These are phyloP conservation scores for Aspergillus arachidicola DNA, from an alignment of 2,329 filamentous ascomycete genomes.

Conservation along the genomic window DNA sequence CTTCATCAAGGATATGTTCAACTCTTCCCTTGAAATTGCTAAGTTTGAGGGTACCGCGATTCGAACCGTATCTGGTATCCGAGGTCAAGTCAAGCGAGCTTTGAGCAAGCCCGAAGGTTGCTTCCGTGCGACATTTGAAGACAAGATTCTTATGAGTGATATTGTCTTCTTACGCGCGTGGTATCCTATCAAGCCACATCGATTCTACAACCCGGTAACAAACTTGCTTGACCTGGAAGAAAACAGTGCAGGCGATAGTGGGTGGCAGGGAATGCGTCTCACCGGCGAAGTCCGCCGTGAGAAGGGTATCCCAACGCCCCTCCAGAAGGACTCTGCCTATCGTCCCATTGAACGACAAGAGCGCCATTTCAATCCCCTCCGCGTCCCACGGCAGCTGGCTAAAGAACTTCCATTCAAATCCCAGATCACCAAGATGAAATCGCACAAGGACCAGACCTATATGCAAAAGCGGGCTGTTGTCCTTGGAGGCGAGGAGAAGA, in stretches of 20 bases:
- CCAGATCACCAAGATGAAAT: constrained; percentile 80
- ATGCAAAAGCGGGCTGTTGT: constrained; percentile 95
- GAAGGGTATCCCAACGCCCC: constrained; percentile 73
- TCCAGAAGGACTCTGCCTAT: constrained; percentile 84
- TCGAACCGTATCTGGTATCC: constrained; percentile 91
- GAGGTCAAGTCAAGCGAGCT: constrained; percentile 96
- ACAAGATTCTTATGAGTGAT: constrained; percentile 96
- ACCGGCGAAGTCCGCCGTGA: constrained; percentile 88
- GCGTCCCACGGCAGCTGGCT: constrained; percentile 57
- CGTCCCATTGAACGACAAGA: constrained; percentile 61
- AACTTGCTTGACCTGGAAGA: constrained; percentile 72
- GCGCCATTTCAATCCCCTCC: constrained; percentile 73
- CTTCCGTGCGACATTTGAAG: constrained; percentile 96
- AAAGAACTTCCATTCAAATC: constrained; percentile 88
- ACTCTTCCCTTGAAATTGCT: constrained; percentile 85
- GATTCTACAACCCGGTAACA: constrained; percentile 95
- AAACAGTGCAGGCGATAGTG: constrained; percentile 30
- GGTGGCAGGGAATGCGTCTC: constrained; percentile 89
- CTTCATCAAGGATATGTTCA: constrained; percentile 99
- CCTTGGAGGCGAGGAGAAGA: constrained; percentile 81
- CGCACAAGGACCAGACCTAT: constrained; percentile 81
- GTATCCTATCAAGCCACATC: constrained; percentile 93
- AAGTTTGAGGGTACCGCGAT: constrained; percentile 97
- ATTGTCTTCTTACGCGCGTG: constrained; percentile 95
- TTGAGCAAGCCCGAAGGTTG: constrained; percentile 91